Evolutionary conservation across 495 filamentous ascomycete species (phyloP).

Genomic region (Neurospora sublineolata): DNA sequence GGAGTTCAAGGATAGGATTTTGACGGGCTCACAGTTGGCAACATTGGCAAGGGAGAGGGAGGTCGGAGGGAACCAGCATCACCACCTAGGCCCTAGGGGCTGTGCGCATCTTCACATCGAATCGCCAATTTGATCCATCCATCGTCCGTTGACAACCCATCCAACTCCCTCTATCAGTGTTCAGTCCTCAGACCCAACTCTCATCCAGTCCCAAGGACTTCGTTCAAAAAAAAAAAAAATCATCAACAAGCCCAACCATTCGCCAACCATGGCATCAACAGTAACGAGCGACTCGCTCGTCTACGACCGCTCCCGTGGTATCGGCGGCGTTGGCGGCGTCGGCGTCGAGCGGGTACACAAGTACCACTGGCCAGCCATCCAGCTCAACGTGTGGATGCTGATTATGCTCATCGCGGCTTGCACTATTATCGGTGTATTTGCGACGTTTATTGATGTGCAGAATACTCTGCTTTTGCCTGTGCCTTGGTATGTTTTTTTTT

Average conservation of each 20-base stretch:
- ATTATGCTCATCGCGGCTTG: slow-evolving; percentile 70
- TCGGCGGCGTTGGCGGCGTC: slow-evolving; percentile 4
- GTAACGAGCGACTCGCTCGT: slow-evolving; percentile 28
- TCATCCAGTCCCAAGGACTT: neutral
- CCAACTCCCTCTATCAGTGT: neutral
- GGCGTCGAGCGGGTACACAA: slow-evolving; percentile 41
- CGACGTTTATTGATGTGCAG: slow-evolving; percentile 74
- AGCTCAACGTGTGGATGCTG: slow-evolving; percentile 87
- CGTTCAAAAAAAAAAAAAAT: neutral
- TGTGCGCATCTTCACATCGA: neutral
- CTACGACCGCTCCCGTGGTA: slow-evolving; percentile 26
- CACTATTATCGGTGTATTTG: slow-evolving; percentile 76
- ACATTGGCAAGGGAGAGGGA: neutral
- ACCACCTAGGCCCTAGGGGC: neutral
- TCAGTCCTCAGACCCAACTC: neutral
- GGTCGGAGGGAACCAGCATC: neutral
- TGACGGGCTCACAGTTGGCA: neutral
- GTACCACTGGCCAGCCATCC: slow-evolving; percentile 90
- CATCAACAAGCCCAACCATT: neutral
- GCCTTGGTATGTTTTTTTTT: slow-evolving; percentile 59
- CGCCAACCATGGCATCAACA: slow-evolving; percentile 30
- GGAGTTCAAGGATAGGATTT: neutral
- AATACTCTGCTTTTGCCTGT: slow-evolving; percentile 53
- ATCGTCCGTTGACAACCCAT: neutral
- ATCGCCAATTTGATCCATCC: neutral